Evolutionary conservation across 2,329 filamentous ascomycete species (phyloP).

Genomic region (Fusarium pininemorale): DNA sequence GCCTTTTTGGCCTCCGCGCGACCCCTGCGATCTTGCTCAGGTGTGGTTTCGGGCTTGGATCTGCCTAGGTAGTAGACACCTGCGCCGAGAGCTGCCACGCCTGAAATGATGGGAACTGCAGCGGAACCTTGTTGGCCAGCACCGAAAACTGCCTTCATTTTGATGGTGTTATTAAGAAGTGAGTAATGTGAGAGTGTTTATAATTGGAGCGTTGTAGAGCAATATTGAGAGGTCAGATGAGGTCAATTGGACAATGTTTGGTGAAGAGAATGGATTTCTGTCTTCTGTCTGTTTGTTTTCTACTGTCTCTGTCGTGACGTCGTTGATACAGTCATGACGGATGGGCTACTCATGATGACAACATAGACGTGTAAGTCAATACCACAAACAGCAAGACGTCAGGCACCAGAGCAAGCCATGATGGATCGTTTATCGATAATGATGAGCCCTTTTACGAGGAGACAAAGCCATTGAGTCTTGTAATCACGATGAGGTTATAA

Average conservation of each 20-base stretch:
- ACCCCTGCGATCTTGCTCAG: conserved; percentile 26
- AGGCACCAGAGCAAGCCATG: conserved; percentile 10
- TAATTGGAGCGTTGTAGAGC: neutral
- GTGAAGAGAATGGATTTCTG: neutral
- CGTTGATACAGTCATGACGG: conserved; percentile 35
- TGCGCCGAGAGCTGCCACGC: conserved; percentile 36
- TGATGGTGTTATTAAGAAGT: neutral
- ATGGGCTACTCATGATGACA: conserved; percentile 35
- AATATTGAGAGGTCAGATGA: neutral
- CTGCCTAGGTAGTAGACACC: conserved; percentile 36
- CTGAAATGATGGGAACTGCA: conserved; percentile 28
- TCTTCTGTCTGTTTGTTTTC: conserved; percentile 2
- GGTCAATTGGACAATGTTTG: conserved; percentile 3
- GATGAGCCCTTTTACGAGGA: neutral
- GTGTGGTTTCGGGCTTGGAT: conserved; percentile 12
- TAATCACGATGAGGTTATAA: conserved; percentile 2
- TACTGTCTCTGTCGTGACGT: conserved; percentile 28
- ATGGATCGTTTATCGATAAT: neutral
- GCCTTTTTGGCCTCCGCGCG: conserved; percentile 45
- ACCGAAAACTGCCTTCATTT: conserved; percentile 31
- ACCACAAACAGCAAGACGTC: conserved; percentile 5
- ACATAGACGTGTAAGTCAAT: conserved; percentile 31
- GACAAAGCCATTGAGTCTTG: neutral
- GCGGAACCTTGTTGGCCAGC: conserved; percentile 31
- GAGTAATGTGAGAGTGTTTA: neutral